phyloP scores from a whole-genome alignment of 1,284 basidiomycete species.

The Acaromyces ingoldii region DNA sequence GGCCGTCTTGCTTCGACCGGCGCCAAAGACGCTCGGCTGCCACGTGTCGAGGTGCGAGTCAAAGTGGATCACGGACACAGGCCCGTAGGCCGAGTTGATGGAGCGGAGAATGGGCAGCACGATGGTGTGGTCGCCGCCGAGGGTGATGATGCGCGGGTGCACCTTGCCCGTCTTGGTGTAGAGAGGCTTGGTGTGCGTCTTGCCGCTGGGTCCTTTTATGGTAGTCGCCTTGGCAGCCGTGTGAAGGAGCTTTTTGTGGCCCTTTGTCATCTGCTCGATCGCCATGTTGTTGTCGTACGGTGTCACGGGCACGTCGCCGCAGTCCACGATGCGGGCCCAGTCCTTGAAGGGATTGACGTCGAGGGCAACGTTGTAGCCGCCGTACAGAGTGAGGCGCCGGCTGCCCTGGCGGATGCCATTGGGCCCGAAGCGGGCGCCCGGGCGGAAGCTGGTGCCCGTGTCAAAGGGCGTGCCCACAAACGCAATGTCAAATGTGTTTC shows the following conservation, averaged over 20 bases:
- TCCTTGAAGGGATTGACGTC: conserved; percentile 64
- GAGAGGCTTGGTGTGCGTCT: not conserved
- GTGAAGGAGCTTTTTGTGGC: conserved; percentile 25
- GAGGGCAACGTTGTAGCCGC: conserved; percentile 70
- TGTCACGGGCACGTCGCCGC: conserved; percentile 69
- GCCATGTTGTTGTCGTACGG: conserved; percentile 71
- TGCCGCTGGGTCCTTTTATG: not conserved
- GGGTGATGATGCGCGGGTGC: conserved; percentile 62
- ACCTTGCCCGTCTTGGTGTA: conserved; percentile 10
- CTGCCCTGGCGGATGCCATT: conserved; percentile 72
- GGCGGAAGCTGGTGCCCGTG: conserved; percentile 66
- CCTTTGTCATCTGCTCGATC: conserved; percentile 67
- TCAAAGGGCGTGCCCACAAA: conserved; percentile 76
- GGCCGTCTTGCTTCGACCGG: not conserved
- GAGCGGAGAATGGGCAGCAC: conserved; percentile 68
- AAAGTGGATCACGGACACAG: conserved; percentile 66
- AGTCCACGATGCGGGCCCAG: conserved; percentile 62
- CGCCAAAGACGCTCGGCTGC: conserved; percentile 44
- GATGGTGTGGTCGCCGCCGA: conserved; percentile 75
- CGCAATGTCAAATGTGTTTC: conserved; percentile 60
- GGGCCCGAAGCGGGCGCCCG: conserved; percentile 75
- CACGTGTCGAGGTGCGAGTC: conserved; percentile 71
- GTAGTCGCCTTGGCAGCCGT: not conserved
- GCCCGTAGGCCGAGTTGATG: conserved; percentile 67
- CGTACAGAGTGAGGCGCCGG: conserved; percentile 66